Base-by-base conservation (phyloP, 805 yeast genomes). In the Saccharomycopsis malanga region DNA sequence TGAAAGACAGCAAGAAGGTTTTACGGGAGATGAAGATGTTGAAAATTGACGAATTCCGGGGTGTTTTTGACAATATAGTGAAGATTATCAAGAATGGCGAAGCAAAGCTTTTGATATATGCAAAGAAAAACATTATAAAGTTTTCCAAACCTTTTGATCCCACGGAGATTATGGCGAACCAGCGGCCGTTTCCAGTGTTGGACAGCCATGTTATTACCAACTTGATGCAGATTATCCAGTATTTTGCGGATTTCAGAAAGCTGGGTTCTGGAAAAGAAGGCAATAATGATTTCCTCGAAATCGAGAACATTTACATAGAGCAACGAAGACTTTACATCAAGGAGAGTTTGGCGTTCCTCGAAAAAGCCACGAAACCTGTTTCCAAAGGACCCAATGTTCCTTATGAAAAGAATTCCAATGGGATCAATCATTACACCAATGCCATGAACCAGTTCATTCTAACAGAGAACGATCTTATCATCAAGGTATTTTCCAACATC, bases 361-460 rank as follows among this genome's bases (percentile, higher is more conserved):
- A 72, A 40, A 69, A 74, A 0, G 68, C 68, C 44, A 73, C 76
- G 17, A 66, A 66, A 54, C 70, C 71, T 34, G 57, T 60, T 24
- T 62, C 63, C 39, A 58, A 54, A 50, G 61, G 62, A 23, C 63
- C 60, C 36, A 71, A 66, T 50, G 69, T 66, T 9, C 83, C 77
- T 1, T 84, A 75, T 61, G 80, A 75, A 58, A 76, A 70, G 59
- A 86, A 80, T 3, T 71, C 74, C 43, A 78, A 73, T 61, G 83
- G 87, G 6, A 71, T 83, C 29, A 65, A 64, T 7, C 61, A 62
- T 38, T 81, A 77, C 58, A 70, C 77, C 7, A 74, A 72, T 37
- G 81, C 79, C 2, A 57, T 80, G 4, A 58, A 72, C 20, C 70
- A 71, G 4, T 65, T 71, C 42, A 66, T 79, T 17, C 65, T 70